Evolutionary conservation across 2,329 filamentous ascomycete genomes (phyloP).

Genomic region (Pestalotiopsis sp.): DNA sequence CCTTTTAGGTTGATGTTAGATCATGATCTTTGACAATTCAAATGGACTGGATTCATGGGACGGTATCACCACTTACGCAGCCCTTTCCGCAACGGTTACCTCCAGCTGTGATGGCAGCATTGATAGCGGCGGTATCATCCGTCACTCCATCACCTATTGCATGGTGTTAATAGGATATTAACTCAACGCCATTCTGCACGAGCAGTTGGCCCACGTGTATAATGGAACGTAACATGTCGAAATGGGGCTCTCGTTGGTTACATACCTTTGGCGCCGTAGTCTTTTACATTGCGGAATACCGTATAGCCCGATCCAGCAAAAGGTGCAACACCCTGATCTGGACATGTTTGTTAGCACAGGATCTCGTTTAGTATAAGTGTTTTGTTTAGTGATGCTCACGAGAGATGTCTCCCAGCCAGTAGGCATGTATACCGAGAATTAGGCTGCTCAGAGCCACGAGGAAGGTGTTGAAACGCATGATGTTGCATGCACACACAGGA

Average conservation of each 20-base stretch:
- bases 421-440: conserved; percentile 32
- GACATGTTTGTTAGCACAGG: neutral
- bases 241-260: neutral
- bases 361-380: neutral
- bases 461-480: conserved; percentile 33
- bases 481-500: neutral
- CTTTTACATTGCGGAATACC: conserved; percentile 52
- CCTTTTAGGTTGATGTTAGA: conserved; percentile 28
- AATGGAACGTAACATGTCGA: neutral
- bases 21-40: neutral
- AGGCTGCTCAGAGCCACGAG: conserved; percentile 32
- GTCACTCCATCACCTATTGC: conserved; percentile 43
- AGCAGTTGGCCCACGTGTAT: neutral
- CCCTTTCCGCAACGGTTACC: conserved; percentile 43
- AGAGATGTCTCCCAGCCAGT: conserved; percentile 33
- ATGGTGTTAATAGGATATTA: conserved; percentile 7
- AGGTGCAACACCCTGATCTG: conserved; percentile 47
- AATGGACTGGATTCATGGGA: neutral
- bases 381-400: conserved; percentile 20
- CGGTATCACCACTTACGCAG: conserved; percentile 37
- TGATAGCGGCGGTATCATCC: conserved; percentile 51
- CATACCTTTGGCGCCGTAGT: conserved; percentile 47
- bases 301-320: conserved; percentile 42
- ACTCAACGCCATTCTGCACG: neutral
- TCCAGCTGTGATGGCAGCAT: conserved; percentile 42